Conservation (phyloP, 495 filamentous ascomycete genomes). For the Penicillium canariense region DNA sequence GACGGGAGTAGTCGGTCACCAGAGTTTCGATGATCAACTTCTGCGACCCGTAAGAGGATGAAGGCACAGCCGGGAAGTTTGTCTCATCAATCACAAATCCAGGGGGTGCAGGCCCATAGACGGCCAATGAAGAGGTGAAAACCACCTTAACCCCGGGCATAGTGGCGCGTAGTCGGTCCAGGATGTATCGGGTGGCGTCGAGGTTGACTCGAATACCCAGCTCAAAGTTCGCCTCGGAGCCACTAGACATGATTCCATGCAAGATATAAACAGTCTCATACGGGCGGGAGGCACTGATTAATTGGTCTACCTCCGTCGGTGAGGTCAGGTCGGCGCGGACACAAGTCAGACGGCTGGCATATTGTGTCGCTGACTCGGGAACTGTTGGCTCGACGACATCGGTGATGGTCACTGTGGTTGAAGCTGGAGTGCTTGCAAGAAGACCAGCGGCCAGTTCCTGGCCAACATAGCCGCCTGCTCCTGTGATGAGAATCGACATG, state of each 20-base stretch:
- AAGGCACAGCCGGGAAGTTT: slow-evolving; percentile 61
- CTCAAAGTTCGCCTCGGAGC: slow-evolving; percentile 72
- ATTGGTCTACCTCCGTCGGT: slow-evolving; percentile 53
- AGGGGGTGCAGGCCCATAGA: slow-evolving; percentile 54
- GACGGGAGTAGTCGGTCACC: slow-evolving; percentile 73
- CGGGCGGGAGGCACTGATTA: slow-evolving; percentile 40
- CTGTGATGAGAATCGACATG: slow-evolving; percentile 70
- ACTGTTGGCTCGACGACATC: slow-evolving; percentile 59
- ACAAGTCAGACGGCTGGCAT: slow-evolving; percentile 44
- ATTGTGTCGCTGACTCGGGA: slow-evolving; percentile 45
- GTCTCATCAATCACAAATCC: slow-evolving; percentile 51
- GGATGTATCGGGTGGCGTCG: slow-evolving; percentile 61
- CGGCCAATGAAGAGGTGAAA: slow-evolving; percentile 56
- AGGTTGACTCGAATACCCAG: slow-evolving; percentile 73
- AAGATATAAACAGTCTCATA: slow-evolving; percentile 70
- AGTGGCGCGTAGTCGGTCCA: slow-evolving; percentile 57
- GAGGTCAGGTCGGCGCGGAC: slow-evolving; percentile 64
- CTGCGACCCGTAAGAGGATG: slow-evolving; percentile 72
- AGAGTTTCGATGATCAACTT: slow-evolving; percentile 74
- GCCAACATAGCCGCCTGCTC: slow-evolving; percentile 69
- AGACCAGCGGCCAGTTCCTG: slow-evolving; percentile 63
- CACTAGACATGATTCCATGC: slow-evolving; percentile 84
- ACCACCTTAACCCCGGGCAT: slow-evolving; percentile 63
- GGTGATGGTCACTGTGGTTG: slow-evolving; percentile 58
- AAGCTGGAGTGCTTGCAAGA: slow-evolving; percentile 48